Base-by-base conservation (phyloP, 1,284 basidiomycete genomes). In the Stereum hirsutum region DNA sequence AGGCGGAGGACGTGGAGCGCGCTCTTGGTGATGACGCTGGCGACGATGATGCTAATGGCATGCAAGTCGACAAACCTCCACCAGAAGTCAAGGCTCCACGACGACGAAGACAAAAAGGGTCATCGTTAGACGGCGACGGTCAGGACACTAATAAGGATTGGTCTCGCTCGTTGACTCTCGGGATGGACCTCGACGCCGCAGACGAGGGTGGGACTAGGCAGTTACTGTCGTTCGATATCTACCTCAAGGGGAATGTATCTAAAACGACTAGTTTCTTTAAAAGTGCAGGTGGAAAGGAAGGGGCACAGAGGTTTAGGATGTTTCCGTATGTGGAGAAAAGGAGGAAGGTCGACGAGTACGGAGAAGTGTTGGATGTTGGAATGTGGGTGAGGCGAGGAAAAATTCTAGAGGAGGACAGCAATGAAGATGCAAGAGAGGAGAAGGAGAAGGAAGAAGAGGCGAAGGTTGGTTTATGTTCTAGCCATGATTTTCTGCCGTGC, bases 311-410 rank as follows among this genome's bases (percentile, higher is more conserved):
- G 33, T 98, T 89, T 61, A 75, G 96, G 51, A 97, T 98, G 89
- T 99, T 98, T 64, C 96, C 96, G 0, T 92, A 92, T 54, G 80
- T 96, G 30, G 95, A 99, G 64, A 85, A 90, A 59, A 93, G 89
- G 56, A 72, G 91, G 49, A 72, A 85, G 51, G 87, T 99, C 14
- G 96, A 99, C 60, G 88, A 89, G 49, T 99, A 92, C 60, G 96
- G 96, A 1, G 96, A 99, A 68, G 87, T 84, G 5, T 72, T 98
- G 36, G 95, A 99, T 61, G 83, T 92, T 17, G 93, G 81, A 25
- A 88, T 90, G 74, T 97, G 94, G 94, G 58, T 95, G 51, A 72
- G 89, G 51, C 89, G 89, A 57, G 89, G 89, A 2, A 89, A 84
- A 59, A 83, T 86, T 34, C 75, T 95, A 39, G 91, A 93, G 61